Evolutionary conservation across 805 yeast species (phyloP).

Genomic region (Candida sphagnicola): DNA sequence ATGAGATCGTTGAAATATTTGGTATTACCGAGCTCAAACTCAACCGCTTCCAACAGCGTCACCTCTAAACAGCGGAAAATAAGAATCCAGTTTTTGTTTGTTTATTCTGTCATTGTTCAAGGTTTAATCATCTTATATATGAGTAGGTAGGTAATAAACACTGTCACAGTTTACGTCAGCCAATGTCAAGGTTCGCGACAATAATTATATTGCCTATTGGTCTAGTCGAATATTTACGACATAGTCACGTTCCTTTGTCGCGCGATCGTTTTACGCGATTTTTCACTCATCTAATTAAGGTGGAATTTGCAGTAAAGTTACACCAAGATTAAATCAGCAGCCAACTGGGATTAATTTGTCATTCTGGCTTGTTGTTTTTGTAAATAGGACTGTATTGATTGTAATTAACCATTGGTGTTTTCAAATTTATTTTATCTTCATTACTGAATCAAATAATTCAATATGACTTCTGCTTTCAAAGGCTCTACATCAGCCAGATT

Average conservation of each 20-base stretch:
- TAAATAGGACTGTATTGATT: too few species aligned
- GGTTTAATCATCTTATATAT: conserved; percentile 71
- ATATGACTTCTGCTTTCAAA: conserved; percentile 20
- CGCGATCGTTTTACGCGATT: conserved; percentile 1
- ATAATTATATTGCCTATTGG: not conserved
- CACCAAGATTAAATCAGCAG: too few species aligned
- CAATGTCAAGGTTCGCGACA: too few species aligned
- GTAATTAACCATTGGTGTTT: too few species aligned
- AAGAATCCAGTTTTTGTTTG: conserved; percentile 81
- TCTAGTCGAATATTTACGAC: not conserved
- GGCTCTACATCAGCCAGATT: conserved; percentile 53
- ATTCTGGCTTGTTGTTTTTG: too few species aligned
- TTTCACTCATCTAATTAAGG: not conserved
- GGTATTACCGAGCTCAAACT: conserved; percentile 54
- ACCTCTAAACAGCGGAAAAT: conserved; percentile 68
- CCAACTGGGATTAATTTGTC: too few species aligned
- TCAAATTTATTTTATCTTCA: too few species aligned
- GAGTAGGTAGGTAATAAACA: conserved; percentile 25
- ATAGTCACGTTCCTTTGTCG: conserved; percentile 2
- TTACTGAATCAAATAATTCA: too few species aligned
- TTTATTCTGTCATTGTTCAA: conserved; percentile 82
- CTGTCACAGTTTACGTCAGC: too few species aligned
- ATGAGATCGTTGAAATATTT: conserved; percentile 68
- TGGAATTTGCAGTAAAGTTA: not conserved
- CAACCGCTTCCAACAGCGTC: conserved; percentile 46